Evolutionary conservation across 257 asterid species (phyloP), one percentile per base, ranked within the genome.

Genomic region (Cynanchum wilfordii): DNA sequence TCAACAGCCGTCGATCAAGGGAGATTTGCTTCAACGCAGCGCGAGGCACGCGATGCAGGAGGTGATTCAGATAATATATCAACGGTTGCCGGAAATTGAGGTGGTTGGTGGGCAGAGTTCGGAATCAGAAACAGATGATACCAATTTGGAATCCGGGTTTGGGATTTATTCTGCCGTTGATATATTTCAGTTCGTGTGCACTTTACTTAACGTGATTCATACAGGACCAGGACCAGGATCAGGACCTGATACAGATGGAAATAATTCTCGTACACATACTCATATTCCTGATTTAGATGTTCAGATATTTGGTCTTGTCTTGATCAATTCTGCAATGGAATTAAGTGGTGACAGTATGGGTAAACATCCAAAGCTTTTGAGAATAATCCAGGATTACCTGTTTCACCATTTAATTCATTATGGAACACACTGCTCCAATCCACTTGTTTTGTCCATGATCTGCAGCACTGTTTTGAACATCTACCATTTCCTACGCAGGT

Each of bases 351-450:
- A 91, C 69, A 88, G 98, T 84, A 87, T 94, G 0, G 96, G 96
- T 19, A 88, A 84, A 65, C 99, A 94, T 55, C 97, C 95, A 10
- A 94, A 89, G 74, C 96, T 91, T 27, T 51, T 91, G 86, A 79
- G 99, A 78, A 94, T 91, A 98, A 86, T 91, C 49, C 99, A 89
- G 45, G 99, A 94, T 44, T 97, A 94, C 62, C 68, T 91, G 42
- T 89, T 89, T 77, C 99, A 94, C 67, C 99, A 94, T 77, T 78
- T 94, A 64, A 85, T 91, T 67, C 96, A 94, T 38, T 92, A 94
- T 5, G 99, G 98, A 0, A 72, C 87, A 0, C 74, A 83, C 57
- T 88, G 93, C 0, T n/a, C n/a, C n/a, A 91, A 88, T 71, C 96
- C 99, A 1, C 86, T 94, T 3, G 87, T 92, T 50, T 69, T 92